Conservation (phyloP, 139 green algal species). For the Eudorina sp. region DNA sequence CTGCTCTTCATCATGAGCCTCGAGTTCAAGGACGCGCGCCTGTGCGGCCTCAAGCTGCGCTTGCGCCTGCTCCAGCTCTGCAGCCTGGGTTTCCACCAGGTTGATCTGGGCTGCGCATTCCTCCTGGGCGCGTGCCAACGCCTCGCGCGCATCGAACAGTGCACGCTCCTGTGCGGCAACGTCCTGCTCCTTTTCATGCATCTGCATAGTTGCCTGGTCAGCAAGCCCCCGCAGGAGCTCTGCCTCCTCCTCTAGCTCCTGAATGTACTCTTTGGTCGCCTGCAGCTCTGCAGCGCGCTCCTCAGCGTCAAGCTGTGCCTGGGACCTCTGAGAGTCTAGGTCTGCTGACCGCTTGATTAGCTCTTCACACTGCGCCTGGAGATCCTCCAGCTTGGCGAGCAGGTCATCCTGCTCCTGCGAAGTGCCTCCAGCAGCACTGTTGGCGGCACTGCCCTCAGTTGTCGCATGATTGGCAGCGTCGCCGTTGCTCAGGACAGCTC, state of each 20-base stretch:
- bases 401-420: not conserved
- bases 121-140: not conserved
- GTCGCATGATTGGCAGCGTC: too few species aligned
- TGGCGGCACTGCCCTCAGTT: too few species aligned
- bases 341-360: not conserved
- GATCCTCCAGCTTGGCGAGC: not conserved
- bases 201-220: not conserved
- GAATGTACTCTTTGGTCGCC: constrained; percentile 27
- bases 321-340: not conserved
- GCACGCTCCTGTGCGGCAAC: not conserved
- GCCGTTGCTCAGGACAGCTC: not conserved
- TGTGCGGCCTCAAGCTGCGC: constrained; percentile 1
- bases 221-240: constrained; percentile 3
- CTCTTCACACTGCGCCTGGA: constrained; percentile 23
- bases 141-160: constrained; percentile 1
- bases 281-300: constrained; percentile 13
- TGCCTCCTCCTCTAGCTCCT: constrained; percentile 23
- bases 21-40: not conserved
- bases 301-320: not conserved
- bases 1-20: not conserved
- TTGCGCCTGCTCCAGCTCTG: not conserved
- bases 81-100: not conserved
- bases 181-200: not conserved
- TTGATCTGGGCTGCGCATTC: not conserved
- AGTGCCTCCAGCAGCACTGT: too few species aligned